Evolutionary conservation across 345 rosid species (phyloP).

Genomic region (Populus euphratica): DNA sequence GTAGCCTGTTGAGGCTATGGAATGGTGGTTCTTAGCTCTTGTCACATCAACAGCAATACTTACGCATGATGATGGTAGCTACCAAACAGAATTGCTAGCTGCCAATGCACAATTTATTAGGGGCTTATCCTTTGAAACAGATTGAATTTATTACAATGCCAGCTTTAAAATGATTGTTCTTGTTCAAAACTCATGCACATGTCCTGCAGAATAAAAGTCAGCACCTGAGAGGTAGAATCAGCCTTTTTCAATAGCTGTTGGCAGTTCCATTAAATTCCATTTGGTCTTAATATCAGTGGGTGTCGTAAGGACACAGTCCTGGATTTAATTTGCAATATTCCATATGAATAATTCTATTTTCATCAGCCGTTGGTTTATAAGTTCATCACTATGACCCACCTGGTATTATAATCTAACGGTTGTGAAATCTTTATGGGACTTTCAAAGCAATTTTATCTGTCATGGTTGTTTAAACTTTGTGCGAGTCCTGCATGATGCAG

Average conservation of each 20-base stretch:
- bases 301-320: background rate
- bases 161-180: conserved; percentile 17
- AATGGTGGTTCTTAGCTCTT: background rate
- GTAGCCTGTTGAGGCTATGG: background rate
- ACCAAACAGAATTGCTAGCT: conserved; percentile 18
- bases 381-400: too few species aligned
- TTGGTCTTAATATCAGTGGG: background rate
- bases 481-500: too few species aligned
- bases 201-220: background rate
- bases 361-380: background rate
- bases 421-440: too few species aligned
- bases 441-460: too few species aligned
- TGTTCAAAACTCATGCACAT: background rate
- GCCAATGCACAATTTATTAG: conserved; percentile 16
- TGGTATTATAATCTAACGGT: too few species aligned
- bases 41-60: background rate
- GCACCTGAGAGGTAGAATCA: background rate
- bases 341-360: background rate
- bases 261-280: conserved; percentile 5
- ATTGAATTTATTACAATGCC: conserved; percentile 18
- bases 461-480: too few species aligned
- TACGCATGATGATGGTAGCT: conserved; percentile 13
- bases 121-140: conserved; percentile 16
- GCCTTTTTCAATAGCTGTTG: conserved; percentile 5
- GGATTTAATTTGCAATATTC: background rate